Percentiles rank a stretch among this genome's conserved stretches.
Evolutionary conservation across 805 yeast genomes (phyloP).

Genomic region (Limtongia smithiae): DNA sequence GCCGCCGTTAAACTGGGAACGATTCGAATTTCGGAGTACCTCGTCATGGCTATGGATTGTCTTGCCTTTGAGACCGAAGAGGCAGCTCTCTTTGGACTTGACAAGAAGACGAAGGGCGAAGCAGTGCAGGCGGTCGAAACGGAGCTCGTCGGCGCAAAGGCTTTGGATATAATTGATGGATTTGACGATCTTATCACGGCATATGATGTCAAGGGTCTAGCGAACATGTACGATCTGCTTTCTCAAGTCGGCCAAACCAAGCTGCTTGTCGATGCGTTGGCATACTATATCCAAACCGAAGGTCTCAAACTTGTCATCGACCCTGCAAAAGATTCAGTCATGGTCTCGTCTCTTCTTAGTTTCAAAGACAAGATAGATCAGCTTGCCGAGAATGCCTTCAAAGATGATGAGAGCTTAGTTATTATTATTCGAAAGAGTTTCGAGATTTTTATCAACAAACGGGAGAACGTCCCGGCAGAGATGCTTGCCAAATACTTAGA

Average conservation of each 20-base stretch:
- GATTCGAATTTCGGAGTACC: constrained; percentile 17
- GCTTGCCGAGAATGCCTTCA: constrained; percentile 12
- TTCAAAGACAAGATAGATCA: constrained; percentile 22
- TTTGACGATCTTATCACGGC: constrained; percentile 14
- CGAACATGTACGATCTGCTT: constrained; percentile 11
- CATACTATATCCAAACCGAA: constrained; percentile 18
- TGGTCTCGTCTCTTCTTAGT: constrained; percentile 25
- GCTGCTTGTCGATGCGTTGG: constrained; percentile 14
- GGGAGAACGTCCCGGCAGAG: constrained; percentile 33
- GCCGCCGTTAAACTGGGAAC: constrained; percentile 7
- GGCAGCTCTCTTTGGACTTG: constrained; percentile 11
- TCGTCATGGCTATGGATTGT: constrained; percentile 3
- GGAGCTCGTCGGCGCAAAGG: constrained; percentile 8
- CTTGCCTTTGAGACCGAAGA: constrained; percentile 17
- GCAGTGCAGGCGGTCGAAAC: constrained; percentile 9
- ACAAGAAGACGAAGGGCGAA: constrained; percentile 12
- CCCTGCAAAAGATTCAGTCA: constrained; percentile 18
- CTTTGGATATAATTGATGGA: constrained; percentile 13
- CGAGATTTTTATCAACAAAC: constrained; percentile 28
- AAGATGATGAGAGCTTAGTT: constrained; percentile 17
- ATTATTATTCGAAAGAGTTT: constrained; percentile 28
- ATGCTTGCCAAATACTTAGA: constrained; percentile 35
- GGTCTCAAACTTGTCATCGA: constrained; percentile 24
- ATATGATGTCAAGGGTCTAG: constrained; percentile 11
- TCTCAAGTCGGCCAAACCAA: constrained; percentile 6